Base-by-base conservation (phyloP, 2,329 filamentous ascomycete species). In the Ascosphaera acerosa region DNA sequence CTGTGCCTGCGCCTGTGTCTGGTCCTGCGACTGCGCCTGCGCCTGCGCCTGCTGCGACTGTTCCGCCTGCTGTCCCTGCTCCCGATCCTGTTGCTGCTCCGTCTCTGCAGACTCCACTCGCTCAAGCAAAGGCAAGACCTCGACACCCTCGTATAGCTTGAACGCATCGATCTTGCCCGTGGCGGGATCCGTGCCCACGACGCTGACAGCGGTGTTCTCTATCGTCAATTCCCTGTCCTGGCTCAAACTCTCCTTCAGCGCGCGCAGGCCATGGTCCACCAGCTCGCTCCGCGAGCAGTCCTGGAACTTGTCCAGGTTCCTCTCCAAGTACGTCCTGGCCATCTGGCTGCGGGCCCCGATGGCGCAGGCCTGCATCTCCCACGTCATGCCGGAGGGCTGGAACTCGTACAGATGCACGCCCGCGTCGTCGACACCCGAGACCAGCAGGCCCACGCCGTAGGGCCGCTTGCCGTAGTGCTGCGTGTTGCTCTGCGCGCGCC, bases 371-470 rank as follows among this genome's bases (percentile, higher is more conserved):
- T 76, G 53, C 80, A 94, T 94, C 65, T 97, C 87, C 50, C 92
- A 77, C 44, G 81, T 92, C 64, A 94, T 75, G 30, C 87, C 87
- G 33, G 70, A 78, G 7, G 87, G 87, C 58, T 92, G 84, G 64
- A 97, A 97, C 57, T 97, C 87, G 57, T 90, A 97, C 38, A 97
- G 67, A 58, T 97, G 87, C 23, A 87, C 81, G 17, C 87, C 87
- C 30, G 74, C 71, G 47, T 90, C 80, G 52, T 97, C 87, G 33
- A 94, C 80, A 39, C 87, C 87, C 1, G 82, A 81, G 32, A 94
- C 76, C 36, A 97, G 63, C 38, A 94, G 61, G 9, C 87, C 84
- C 4, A 97, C 84, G 47, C 84, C 84, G 56, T 97, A 97, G 10
- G 84, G 84, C 44, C 87, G 74, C 59, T 80, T 84, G 50, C 84